Evolutionary conservation across 306 rosid species (phyloP).

Genomic region (Ormosia emarginata): DNA sequence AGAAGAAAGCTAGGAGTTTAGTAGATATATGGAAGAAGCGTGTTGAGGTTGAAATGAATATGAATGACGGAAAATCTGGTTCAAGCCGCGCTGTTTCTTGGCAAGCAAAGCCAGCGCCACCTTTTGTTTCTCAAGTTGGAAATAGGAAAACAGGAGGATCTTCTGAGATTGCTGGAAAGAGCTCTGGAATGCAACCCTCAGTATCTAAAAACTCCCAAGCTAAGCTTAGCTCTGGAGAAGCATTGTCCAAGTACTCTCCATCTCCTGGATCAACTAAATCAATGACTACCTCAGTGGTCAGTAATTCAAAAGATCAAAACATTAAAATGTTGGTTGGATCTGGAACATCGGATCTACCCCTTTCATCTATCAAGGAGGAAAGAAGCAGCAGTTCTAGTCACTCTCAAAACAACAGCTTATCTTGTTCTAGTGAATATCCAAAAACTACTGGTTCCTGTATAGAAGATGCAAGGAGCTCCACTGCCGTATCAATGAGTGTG

Average conservation of each 20-base stretch:
- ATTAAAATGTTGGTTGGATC: conserved; percentile 39
- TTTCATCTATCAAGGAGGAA: conserved; percentile 67
- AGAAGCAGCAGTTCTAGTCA: conserved; percentile 89
- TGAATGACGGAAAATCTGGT: conserved; percentile 61
- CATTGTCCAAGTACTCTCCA: conserved; percentile 45
- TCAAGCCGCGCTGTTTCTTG: conserved; percentile 58
- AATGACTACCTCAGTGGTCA: conserved; percentile 33
- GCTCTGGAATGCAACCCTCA: conserved; percentile 41
- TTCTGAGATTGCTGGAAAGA: conserved; percentile 57
- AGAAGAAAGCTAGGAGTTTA: conserved; percentile 78
- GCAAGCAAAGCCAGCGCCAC: conserved; percentile 47
- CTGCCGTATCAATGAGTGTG: conserved; percentile 58
- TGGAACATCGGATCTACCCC: conserved; percentile 51
- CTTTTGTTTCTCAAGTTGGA: conserved; percentile 65
- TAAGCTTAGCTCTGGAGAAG: conserved; percentile 57
- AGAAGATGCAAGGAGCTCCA: conserved; percentile 88
- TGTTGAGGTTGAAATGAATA: conserved; percentile 87
- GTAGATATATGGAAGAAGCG: conserved; percentile 95
- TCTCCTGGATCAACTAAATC: conserved; percentile 63
- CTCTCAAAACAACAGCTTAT: conserved; percentile 83
- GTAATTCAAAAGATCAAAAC: conserved; percentile 56
- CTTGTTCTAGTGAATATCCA: conserved; percentile 76
- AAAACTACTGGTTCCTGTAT: conserved; percentile 54
- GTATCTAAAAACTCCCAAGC: conserved; percentile 52
- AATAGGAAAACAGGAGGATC: conserved; percentile 52